Base-by-base conservation (phyloP, 169 alveolate species). In the Plasmodium adleri region DNA sequence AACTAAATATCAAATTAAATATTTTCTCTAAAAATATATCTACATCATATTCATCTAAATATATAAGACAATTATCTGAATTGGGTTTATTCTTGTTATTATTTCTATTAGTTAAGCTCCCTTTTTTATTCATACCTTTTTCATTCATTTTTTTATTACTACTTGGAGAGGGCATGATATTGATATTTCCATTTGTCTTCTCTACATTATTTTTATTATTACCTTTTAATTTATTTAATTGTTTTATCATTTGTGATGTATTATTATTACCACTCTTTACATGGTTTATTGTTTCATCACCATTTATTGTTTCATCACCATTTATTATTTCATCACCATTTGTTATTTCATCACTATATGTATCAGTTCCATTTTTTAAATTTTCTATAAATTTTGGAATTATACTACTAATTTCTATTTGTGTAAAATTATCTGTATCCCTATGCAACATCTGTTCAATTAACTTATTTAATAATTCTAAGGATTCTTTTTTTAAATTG, bases 341-440 rank as follows among this genome's bases (percentile, higher is more conserved):
- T 4, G 6, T 4, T 32, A 26, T 26, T 1, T 52, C 71, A 1
- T 83, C 91, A 50, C 47, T 58, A 17, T 20, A 15, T 6, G 74
- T 32, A 24, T 72, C 72, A 8, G 45, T 49, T 71, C 39, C 75
- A 15, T 64, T 13, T 72, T 47, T 86, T 72, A 86, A 72, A 86
- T 72, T 86, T 72, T 86, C 72, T 71, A 86, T 86, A 86, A 86
- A 86, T 32, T 86, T 86, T 8, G 92, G 92, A 13, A 86, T 60
- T 72, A 72, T 72, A n/a, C 26, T 49, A 43, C 92, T 86, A 28
- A 86, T 86, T 52, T 86, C 92, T 24, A 86, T 86, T 73, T 86
- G 92, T 64, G 92, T 86, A 86, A 86, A 86, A 86, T 70, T 86
- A 22, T 86, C 88, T 26, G 92, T 86, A 28, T 86, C 87, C 9